Evolutionary conservation across 2,329 filamentous ascomycete species (phyloP).

Genomic region (Trichoderma sp.): DNA sequence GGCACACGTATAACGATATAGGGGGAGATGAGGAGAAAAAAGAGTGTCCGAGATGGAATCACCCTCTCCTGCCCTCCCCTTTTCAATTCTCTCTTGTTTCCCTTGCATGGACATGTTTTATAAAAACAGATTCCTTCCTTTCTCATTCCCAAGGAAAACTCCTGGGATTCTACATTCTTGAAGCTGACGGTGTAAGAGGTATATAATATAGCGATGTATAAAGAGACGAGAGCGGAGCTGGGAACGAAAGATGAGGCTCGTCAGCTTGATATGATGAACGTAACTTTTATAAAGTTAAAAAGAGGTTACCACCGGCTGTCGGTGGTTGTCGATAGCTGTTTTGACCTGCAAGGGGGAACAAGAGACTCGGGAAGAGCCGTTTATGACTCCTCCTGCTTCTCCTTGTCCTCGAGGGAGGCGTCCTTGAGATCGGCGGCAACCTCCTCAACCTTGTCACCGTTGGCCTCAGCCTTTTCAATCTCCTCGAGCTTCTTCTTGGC

Average conservation of each 20-base stretch:
- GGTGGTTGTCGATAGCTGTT: neutral
- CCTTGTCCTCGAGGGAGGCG: constrained; percentile 54
- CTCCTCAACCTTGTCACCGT: constrained; percentile 53
- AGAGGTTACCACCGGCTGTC: neutral
- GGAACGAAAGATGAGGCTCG: neutral
- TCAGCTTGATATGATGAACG: neutral
- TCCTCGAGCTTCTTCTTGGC: constrained; percentile 93
- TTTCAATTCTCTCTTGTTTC: neutral
- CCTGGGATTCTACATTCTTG: neutral
- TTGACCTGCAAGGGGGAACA: neutral
- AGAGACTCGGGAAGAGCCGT: constrained; percentile 21
- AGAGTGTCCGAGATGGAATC: neutral
- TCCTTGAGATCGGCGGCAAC: constrained; percentile 55
- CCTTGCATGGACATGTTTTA: neutral
- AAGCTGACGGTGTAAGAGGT: neutral
- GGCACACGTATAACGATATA: neutral
- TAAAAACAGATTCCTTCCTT: neutral
- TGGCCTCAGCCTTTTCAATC: constrained; percentile 62
- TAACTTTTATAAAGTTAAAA: neutral
- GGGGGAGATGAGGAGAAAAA: too few species aligned
- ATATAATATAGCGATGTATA: neutral
- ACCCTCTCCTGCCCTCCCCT: neutral
- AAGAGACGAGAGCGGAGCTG: neutral
- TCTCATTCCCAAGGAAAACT: neutral
- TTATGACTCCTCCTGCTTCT: constrained; percentile 52